Evolutionary conservation across 768 basidiomycete species (phyloP), one percentile per base, ranked within the genome.

Genomic region (Kwoniella botswanensis): DNA sequence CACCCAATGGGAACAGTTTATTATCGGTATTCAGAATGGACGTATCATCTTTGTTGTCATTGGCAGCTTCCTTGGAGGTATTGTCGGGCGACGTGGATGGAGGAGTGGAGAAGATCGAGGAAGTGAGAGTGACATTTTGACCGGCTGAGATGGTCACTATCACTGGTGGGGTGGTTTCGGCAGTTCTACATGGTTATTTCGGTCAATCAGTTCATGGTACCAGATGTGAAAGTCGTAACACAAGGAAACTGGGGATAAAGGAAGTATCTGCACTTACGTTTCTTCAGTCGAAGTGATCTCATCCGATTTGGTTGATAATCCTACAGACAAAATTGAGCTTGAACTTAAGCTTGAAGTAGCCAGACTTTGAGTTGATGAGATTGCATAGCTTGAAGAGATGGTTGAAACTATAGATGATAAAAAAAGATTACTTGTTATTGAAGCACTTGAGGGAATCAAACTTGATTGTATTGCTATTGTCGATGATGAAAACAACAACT

Each of bases 1-100:
- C 60, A 26, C 75, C 75, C 2, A 76, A 42, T 1, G 75, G 72
- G 54, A 76, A 76, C 21, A 76, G 59, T 59, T 65, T 71, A 44
- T 73, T 73, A 21, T 67, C 53, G 1, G 70, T 70, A 66, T 73
- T 70, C 55, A 76, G 66, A 29, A 76, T 76, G 18, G 59, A 61
- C 5, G 59, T 61, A 43, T 61, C 46, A 61, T 61, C 57, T 3
- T 24, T 41, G 42, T 22, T 71, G 18, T 63, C 35, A 22, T 71
- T 71, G 42, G 62, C 52, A 44, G 63, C 42, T 26, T 43, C 63
- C 26, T 65, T 71, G 1, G 55, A 26, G 43, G 35, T 44, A 7
- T 61, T 35, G 13, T 21, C 44, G 1, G 67, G 2, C 1, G 44
- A n/a, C 17, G 43, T 50, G 1, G 59, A 24, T 35, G 59, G 17